Evolutionary conservation across 1,284 basidiomycete genomes (phyloP).

Genomic region (Schizophyllum amplum): DNA sequence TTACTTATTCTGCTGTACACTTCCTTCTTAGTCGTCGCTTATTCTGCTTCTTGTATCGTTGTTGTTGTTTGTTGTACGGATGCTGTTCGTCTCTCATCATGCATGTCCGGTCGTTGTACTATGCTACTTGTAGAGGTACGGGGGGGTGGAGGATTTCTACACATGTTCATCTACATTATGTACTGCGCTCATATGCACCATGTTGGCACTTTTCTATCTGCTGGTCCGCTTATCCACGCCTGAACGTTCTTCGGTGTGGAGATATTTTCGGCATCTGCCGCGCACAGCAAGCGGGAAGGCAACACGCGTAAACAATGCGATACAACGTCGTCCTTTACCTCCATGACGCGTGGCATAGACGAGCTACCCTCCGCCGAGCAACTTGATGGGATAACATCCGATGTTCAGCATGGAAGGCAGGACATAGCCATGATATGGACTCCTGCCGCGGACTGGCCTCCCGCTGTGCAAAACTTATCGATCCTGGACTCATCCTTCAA

Average conservation of each 20-base stretch:
- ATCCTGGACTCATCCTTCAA: constrained; percentile 94
- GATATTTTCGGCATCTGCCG: no score
- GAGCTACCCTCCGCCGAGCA: no score
- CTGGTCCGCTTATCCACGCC: no score
- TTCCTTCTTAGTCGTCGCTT: neutral
- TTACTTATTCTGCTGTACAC: neutral
- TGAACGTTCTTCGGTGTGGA: no score
- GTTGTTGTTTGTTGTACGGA: neutral
- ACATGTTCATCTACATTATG: neutral
- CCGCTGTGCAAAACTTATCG: constrained; percentile 30
- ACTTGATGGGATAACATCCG: no score
- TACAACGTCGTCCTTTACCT: no score
- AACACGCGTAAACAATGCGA: no score
- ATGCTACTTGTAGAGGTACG: neutral
- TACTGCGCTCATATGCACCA: neutral
- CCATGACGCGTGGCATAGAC: no score
- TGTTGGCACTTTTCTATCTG: no score
- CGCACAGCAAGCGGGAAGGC: no score
- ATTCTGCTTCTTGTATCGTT: neutral
- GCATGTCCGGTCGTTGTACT: no score
- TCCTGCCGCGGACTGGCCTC: neutral
- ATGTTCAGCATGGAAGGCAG: neutral
- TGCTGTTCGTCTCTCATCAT: neutral
- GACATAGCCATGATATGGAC: neutral
- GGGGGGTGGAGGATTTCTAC: neutral